Base-by-base conservation (phyloP, 805 yeast species). In the Candida pini region DNA sequence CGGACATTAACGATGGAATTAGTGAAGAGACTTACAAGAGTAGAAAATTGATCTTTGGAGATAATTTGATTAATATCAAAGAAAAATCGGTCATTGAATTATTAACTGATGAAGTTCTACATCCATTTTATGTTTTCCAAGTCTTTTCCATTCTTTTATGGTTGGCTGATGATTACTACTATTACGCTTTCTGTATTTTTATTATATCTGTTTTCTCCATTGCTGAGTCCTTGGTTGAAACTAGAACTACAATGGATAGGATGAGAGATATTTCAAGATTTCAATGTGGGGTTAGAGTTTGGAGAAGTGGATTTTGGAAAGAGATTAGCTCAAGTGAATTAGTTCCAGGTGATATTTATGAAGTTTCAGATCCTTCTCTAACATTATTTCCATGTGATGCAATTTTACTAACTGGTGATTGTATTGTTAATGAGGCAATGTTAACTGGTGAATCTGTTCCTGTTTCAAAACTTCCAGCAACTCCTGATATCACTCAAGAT, bases 391-490 rank as follows among this genome's bases (percentile, higher is more conserved):
- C 99, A 0, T 88, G 96, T 54, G 99, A 92, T 58, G 82, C 95
- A 1, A 58, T 92, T 9, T 65, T 92, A 32, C 62, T 90, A 14
- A 76, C 88, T 22, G 98, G 99, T 33, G 97, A 89, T 54, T 85
- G 95, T 54, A 88, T 92, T 35, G 83, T 92, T n/a, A 92, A 92
- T 57, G 99, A 92, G 55, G 84, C 97, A 5, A 92, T 92, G 96
- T 69, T 92, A 15, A 92, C 99, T 0, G 99, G 99, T 26, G 99
- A 92, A 57, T 87, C 96, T 34, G 97, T 92, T 1, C 98, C 99
- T 0, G 96, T 92, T 3, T 76, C 96, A 0, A 92, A 92, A 56
- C 42, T 67, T 9, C 71, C 84, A 2, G 86, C 92, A 2, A 62
- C 69, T 1, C 68, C 71, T 12, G 88, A 79, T 7, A 68, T 79